A percentile compares a stretch with the other conserved stretches of the same genome.
Conservation (phyloP, 495 filamentous ascomycete genomes). For the Glarea lozoyensis region DNA sequence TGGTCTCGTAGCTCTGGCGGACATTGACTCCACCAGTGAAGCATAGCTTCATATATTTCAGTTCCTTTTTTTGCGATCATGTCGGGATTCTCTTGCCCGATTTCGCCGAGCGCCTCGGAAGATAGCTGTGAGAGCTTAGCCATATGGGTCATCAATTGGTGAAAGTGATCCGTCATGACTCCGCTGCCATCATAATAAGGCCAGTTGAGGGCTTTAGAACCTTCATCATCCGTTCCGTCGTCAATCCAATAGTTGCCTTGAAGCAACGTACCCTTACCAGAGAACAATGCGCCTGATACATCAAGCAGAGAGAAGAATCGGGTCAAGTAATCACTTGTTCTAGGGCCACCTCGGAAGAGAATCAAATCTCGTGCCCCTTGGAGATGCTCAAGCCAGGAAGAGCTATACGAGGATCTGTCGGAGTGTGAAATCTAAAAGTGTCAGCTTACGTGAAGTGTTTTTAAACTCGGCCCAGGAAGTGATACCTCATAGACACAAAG, state of each 20-base stretch:
- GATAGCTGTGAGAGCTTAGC: slow-evolving; percentile 14
- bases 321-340: slow-evolving; percentile 9
- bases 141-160: slow-evolving; percentile 19
- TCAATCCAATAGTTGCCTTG: slow-evolving; percentile 21
- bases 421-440: neutral
- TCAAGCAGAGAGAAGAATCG: slow-evolving; percentile 18
- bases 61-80: slow-evolving; percentile 8
- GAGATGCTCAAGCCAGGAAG: slow-evolving; percentile 19
- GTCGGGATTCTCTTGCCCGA: slow-evolving; percentile 4
- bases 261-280: slow-evolving; percentile 12
- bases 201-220: neutral
- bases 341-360: slow-evolving; percentile 17
- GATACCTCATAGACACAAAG: slow-evolving; percentile 20
- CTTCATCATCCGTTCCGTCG: neutral
- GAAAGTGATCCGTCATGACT: slow-evolving; percentile 14
- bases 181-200: slow-evolving; percentile 12
- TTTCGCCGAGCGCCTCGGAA: slow-evolving; percentile 11
- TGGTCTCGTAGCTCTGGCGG: slow-evolving; percentile 14
- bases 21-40: slow-evolving; percentile 11
- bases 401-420: slow-evolving; percentile 16
- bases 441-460: neutral
- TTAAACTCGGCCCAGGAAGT: neutral
- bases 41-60: slow-evolving; percentile 10
- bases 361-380: slow-evolving; percentile 20
- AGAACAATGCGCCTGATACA: slow-evolving; percentile 16